These are phyloP conservation scores for Clathrus columnatus DNA, from an alignment of 768 basidiomycete species.

Conservation along the genomic window DNA sequence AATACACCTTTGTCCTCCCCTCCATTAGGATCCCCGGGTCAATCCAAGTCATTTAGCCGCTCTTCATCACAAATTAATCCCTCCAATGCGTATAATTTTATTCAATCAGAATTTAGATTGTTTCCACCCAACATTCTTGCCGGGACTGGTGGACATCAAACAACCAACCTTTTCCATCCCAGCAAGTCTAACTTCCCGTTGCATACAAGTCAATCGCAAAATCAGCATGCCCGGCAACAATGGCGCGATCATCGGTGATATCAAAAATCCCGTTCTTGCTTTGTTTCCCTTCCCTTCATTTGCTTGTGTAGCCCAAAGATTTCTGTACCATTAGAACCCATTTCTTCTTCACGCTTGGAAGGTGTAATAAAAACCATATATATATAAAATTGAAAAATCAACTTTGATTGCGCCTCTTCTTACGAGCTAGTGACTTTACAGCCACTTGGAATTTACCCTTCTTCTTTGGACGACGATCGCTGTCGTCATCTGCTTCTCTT, in stretches of 20 bases:
- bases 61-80: constrained; percentile 6
- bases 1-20: background rate
- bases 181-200: background rate
- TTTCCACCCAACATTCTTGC: background rate
- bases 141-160: constrained; percentile 27
- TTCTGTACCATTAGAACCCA: background rate
- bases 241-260: constrained; percentile 10
- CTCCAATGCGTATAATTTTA: constrained; percentile 8
- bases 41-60: background rate
- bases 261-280: background rate
- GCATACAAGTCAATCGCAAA: background rate
- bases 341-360: background rate
- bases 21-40: constrained; percentile 1
- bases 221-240: background rate
- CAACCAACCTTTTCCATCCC: constrained; percentile 27
- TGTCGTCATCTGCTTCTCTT: constrained; percentile 23
- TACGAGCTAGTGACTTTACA: constrained; percentile 4
- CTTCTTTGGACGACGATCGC: constrained; percentile 24
- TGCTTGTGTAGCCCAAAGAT: background rate
- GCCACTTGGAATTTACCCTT: constrained; percentile 9
- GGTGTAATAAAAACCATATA: no score
- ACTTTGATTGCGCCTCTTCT: background rate
- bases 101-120: constrained; percentile 7
- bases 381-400: background rate
- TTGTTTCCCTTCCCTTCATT: background rate